Conservation (phyloP, 1,284 basidiomycete species). For the Wallemia hederae region DNA sequence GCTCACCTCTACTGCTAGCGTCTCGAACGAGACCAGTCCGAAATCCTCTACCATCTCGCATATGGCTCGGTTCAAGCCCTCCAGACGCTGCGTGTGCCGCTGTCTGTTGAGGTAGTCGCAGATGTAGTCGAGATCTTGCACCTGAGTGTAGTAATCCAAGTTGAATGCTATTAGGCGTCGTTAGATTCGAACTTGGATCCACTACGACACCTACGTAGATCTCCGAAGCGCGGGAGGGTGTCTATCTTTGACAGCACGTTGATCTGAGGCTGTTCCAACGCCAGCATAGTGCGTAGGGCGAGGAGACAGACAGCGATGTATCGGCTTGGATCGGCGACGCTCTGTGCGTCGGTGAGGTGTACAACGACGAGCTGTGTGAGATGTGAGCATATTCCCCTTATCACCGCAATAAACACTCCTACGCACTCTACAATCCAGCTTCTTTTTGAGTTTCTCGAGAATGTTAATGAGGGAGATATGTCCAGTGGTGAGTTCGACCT, state of each 20-base stretch:
- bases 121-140: conserved; percentile 77
- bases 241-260: conserved; percentile 95
- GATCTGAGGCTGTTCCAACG: conserved; percentile 83
- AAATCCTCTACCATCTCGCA: conserved; percentile 81
- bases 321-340: conserved; percentile 82
- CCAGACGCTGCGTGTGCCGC: conserved; percentile 32
- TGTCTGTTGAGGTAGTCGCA: conserved; percentile 34
- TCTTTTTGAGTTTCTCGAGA: conserved; percentile 33
- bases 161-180: conserved; percentile 45
- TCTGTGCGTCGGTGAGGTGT: conserved; percentile 84
- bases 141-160: conserved; percentile 91
- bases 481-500: conserved; percentile 91
- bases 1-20: conserved; percentile 65
- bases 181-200: conserved; percentile 1
- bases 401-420: neutral
- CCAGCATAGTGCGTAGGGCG: conserved; percentile 85
- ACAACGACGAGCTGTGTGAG: conserved; percentile 51
- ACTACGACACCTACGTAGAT: conserved; percentile 31
- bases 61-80: conserved; percentile 58
- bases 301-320: conserved; percentile 79
- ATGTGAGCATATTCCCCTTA: neutral
- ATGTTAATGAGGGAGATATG: conserved; percentile 64
- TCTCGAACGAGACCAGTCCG: conserved; percentile 84
- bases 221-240: conserved; percentile 54
- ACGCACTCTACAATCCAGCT: conserved; percentile 58